These are phyloP conservation scores for Dictyostelium firmibasis DNA, from an alignment of 78 protist genomes.

Conservation along the genomic window DNA sequence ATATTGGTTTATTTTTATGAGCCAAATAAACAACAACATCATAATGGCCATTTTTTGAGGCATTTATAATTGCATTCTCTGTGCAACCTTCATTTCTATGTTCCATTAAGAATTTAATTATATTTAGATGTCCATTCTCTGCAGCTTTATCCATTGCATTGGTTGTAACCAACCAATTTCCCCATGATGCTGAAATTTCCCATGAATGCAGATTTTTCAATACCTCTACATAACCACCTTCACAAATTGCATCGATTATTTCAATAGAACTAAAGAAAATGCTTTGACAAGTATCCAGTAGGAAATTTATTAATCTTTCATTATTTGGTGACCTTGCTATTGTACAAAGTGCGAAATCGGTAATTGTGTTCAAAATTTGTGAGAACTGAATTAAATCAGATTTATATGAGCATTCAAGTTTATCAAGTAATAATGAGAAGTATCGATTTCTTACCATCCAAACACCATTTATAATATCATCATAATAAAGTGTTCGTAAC, in stretches of 20 bases:
- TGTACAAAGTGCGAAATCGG: neutral
- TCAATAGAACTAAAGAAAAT: neutral
- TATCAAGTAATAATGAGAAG: neutral
- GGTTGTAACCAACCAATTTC: neutral
- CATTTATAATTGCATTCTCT: neutral
- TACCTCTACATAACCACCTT: neutral
- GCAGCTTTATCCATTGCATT: neutral
- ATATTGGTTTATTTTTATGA: neutral
- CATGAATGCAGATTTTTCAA: neutral
- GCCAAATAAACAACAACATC: neutral
- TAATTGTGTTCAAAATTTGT: neutral
- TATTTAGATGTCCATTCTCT: neutral
- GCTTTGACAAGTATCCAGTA: neutral
- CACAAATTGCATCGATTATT: neutral
- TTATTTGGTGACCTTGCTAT: neutral
- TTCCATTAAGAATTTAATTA: neutral
- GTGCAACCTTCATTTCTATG: conserved; percentile 5
- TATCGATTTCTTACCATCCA: neutral
- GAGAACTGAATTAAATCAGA: neutral
- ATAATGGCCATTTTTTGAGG: neutral
- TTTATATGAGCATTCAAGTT: neutral
- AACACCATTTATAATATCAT: neutral
- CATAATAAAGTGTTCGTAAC: neutral
- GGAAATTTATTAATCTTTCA: neutral
- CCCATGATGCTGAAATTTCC: neutral